Evolutionary conservation across 163 green algal genomes (phyloP), one percentile per base, ranked within the genome.

Genomic region (Scenedesmus sp.): DNA sequence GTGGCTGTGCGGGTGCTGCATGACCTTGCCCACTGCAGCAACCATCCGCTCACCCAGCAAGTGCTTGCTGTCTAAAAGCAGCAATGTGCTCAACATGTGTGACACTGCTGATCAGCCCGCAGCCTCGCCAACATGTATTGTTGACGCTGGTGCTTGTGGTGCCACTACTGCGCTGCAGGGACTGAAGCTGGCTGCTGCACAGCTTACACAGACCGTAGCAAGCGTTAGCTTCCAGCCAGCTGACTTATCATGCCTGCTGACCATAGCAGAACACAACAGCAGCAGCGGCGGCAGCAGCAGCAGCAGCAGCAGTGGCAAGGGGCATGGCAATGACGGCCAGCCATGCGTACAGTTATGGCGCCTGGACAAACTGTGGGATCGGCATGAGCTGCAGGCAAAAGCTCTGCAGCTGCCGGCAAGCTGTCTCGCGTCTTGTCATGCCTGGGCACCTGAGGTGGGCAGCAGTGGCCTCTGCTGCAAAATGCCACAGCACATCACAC

Each of bases 191-290:
- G 87, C 76, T 26, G 18, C 87, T 66, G 82, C 81, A 82, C 15
- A 20, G 18, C 82, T 92, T 6, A 0, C 9, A 26, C 54, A 67
- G 52, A 15, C 91, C 59, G 92, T 87, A 7, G 52, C 26, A 23
- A 55, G 82, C 1, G 74, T 92, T 59, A 93, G 88, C 86, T 96
- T 96, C 70, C 94, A 96, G 56, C 94, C 94, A 5, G 88, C 91
- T 18, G 92, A 95, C 73, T 9, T 76, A 5, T 86, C 92, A 64
- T 77, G 87, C 9, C 70, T 96, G 62, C 57, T 85, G 60, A 93
- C 34, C 34, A 46, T 46, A 46, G 34, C 34, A 46, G 34, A 46
- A 46, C 34, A 46, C 34, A 46, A 46, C 92, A 67, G 23, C 64
- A 89, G 52, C 46, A 84, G 90, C 70, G 82, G 34, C 46, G 67